Evolutionary conservation across 805 yeast genomes (phyloP).

Genomic region (Saccharomycopsis sp.): DNA sequence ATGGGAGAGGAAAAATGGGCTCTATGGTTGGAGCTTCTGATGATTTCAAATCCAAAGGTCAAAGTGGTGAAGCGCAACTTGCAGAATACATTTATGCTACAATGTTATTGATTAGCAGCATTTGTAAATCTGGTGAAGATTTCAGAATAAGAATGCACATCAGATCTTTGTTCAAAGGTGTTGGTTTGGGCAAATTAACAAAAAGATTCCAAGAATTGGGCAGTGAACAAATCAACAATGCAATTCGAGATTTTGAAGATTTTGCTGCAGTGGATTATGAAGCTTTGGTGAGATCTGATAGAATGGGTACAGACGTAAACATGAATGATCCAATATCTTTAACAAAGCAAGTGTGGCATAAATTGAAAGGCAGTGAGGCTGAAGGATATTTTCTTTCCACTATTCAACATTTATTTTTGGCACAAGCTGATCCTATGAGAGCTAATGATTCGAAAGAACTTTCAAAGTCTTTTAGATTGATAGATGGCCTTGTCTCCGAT

Average conservation of each 20-base stretch:
- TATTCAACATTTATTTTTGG: constrained; percentile 54
- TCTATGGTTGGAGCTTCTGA: constrained; percentile 89
- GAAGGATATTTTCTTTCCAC: constrained; percentile 52
- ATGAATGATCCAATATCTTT: constrained; percentile 68
- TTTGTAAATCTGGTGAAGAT: constrained; percentile 37
- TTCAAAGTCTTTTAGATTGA: constrained; percentile 42
- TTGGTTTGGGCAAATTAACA: constrained; percentile 29
- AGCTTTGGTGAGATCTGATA: constrained; percentile 25
- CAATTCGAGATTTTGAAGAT: constrained; percentile 22
- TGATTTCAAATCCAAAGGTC: constrained; percentile 51
- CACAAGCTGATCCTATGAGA: constrained; percentile 39
- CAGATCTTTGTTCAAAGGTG: constrained; percentile 41
- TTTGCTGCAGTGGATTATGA: constrained; percentile 18
- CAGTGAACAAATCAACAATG: constrained; percentile 28
- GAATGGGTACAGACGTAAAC: constrained; percentile 40
- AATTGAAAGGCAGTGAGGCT: constrained; percentile 49
- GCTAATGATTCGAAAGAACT: constrained; percentile 37
- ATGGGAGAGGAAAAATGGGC: constrained; percentile 84
- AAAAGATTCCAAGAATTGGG: constrained; percentile 33
- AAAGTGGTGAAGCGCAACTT: constrained; percentile 48
- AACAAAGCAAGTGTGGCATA: constrained; percentile 47
- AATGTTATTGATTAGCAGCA: constrained; percentile 58
- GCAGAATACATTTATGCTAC: constrained; percentile 66
- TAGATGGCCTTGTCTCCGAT: constrained; percentile 47
- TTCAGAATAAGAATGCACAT: constrained; percentile 41